These are phyloP conservation scores for Clavispora phyllophila DNA, from an alignment of 805 yeast genomes.

Conservation along the genomic window DNA sequence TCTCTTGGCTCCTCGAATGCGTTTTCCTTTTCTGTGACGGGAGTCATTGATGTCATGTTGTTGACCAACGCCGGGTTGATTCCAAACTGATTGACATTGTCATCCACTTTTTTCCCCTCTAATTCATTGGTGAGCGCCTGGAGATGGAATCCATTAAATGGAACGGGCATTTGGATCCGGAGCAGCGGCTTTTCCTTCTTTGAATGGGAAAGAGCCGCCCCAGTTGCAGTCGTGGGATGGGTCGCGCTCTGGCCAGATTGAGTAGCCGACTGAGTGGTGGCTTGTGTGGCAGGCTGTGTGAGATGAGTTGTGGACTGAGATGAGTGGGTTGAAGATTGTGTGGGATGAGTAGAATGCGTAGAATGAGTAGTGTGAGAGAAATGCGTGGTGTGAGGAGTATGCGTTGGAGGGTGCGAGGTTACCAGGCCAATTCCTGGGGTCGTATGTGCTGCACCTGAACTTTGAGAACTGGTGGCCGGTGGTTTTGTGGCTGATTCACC, in stretches of 20 bases:
- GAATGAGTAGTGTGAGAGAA: too few relatives aligned
- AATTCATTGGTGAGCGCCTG: constrained; percentile 33
- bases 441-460: too few relatives aligned
- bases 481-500: background rate
- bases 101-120: constrained; percentile 19
- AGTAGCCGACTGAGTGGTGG: too few relatives aligned
- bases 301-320: too few relatives aligned
- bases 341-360: too few relatives aligned
- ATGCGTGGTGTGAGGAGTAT: too few relatives aligned
- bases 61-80: constrained; percentile 49
- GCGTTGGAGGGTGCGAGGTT: too few relatives aligned
- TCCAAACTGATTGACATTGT: constrained; percentile 64
- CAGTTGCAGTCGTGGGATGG: background rate
- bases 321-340: too few relatives aligned
- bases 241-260: background rate
- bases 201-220: constrained; percentile 9
- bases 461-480: background rate
- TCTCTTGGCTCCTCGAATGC: constrained; percentile 10
- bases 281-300: too few relatives aligned
- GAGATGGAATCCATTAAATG: constrained; percentile 37
- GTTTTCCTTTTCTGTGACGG: constrained; percentile 57
- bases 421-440: too few relatives aligned
- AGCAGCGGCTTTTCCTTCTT: constrained; percentile 50
- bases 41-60: constrained; percentile 68
- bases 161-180: constrained; percentile 73